phyloP scores from a whole-genome alignment of 176 grass and related monocot species.

The Aechmea fasciata region DNA sequence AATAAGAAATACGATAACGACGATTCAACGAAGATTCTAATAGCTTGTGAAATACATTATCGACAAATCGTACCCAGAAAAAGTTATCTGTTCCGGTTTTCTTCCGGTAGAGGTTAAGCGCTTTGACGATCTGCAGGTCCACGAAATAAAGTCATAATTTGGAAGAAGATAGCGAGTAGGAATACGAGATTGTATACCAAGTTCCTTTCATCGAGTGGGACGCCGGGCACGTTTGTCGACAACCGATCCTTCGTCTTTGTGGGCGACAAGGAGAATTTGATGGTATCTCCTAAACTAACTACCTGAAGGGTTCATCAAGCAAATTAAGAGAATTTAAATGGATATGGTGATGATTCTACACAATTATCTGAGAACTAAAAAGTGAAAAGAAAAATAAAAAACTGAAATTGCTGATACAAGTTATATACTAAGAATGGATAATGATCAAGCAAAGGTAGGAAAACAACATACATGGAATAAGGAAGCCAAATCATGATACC shows the following conservation, averaged over 20 bases:
- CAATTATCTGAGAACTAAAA: not conserved
- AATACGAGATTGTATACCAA: constrained; percentile 39
- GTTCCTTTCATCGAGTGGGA: constrained; percentile 88
- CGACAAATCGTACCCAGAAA: constrained; percentile 61
- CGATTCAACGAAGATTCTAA: too few species aligned
- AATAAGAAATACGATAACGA: too few species aligned
- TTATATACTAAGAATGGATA: not conserved
- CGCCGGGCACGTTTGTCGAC: constrained; percentile 81
- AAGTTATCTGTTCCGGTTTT: constrained; percentile 90
- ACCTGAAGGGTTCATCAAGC: constrained; percentile 41
- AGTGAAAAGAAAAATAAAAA: not conserved
- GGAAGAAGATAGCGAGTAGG: not conserved
- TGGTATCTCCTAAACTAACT: constrained; percentile 92
- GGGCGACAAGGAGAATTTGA: constrained; percentile 96
- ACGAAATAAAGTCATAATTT: constrained; percentile 16
- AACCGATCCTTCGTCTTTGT: constrained; percentile 78
- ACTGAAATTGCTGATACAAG: not conserved
- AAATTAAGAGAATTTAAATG: not conserved
- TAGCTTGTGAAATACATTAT: too few species aligned
- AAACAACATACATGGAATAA: constrained; percentile 81
- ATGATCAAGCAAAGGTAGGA: constrained; percentile 2
- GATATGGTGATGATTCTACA: too few species aligned
- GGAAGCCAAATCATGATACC: constrained; percentile 90
- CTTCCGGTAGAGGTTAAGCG: constrained; percentile 86
- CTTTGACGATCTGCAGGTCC: constrained; percentile 75